Evolutionary conservation across 257 asterid species (phyloP).

Genomic region (Jacaranda mimosifolia): DNA sequence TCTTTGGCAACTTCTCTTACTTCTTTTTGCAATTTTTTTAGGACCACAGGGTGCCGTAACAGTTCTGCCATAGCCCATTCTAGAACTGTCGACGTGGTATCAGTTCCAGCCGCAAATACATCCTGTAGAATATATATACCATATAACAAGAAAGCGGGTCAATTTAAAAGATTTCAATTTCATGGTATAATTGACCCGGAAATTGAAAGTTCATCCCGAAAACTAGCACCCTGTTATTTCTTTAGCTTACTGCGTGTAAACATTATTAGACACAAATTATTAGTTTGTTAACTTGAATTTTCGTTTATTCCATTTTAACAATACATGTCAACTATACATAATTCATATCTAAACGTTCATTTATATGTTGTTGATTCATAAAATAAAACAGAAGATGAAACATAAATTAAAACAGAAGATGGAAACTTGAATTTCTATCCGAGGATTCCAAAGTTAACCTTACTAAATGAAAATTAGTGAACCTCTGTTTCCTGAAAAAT

Average conservation of each 20-base stretch:
- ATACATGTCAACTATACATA: too few relatives aligned
- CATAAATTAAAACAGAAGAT: too few relatives aligned
- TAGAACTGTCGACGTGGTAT: conserved; percentile 40
- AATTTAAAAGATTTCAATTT: neutral
- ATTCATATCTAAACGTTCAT: too few relatives aligned
- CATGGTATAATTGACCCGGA: neutral
- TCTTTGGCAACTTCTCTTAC: conserved; percentile 34
- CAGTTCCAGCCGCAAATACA: conserved; percentile 59
- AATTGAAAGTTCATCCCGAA: neutral
- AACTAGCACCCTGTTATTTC: neutral
- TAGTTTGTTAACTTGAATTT: neutral
- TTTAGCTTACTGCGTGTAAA: neutral
- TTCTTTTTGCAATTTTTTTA: conserved; percentile 45
- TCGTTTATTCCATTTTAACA: too few relatives aligned
- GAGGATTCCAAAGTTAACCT: too few relatives aligned
- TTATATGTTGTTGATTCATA: too few relatives aligned
- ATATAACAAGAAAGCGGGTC: neutral
- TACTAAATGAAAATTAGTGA: too few relatives aligned
- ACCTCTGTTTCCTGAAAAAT: neutral
- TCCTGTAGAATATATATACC: conserved; percentile 41
- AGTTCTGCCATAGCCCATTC: conserved; percentile 71
- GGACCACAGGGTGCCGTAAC: conserved; percentile 37
- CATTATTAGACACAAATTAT: neutral
- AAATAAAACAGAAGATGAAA: too few relatives aligned
- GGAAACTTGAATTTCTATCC: too few relatives aligned